Evolutionary conservation across 2,329 filamentous ascomycete genomes (phyloP).

Genomic region (Pseudonectria foliicola): DNA sequence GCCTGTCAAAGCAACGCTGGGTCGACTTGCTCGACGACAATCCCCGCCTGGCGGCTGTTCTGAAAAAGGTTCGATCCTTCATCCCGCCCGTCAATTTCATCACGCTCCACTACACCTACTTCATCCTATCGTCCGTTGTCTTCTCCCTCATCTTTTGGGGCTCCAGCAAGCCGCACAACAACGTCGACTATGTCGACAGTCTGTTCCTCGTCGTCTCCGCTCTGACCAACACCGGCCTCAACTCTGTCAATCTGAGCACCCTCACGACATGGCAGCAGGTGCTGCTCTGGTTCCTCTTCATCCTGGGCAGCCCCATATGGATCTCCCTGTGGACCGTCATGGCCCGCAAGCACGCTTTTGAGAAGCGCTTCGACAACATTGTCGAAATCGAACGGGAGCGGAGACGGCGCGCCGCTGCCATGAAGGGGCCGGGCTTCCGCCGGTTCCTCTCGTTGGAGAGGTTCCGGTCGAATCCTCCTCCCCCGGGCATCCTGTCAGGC

Average conservation of each 20-base stretch:
- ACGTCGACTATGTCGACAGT: slow-evolving; percentile 55
- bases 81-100: slow-evolving; percentile 51
- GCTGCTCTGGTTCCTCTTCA: slow-evolving; percentile 56
- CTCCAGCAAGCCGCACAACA: slow-evolving; percentile 41
- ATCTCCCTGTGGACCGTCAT: slow-evolving; percentile 58
- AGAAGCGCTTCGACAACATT: slow-evolving; percentile 50
- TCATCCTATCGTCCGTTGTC: slow-evolving; percentile 48
- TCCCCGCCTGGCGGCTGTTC: slow-evolving; percentile 6
- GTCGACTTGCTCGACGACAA: slow-evolving; percentile 16
- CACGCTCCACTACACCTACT: slow-evolving; percentile 61
- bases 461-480: slow-evolving; percentile 12
- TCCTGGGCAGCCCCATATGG: slow-evolving; percentile 60
- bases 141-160: slow-evolving; percentile 56
- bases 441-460: slow-evolving; percentile 15
- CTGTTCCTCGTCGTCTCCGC: slow-evolving; percentile 60
- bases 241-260: slow-evolving; percentile 56
- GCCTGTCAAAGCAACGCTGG: slow-evolving; percentile 14
- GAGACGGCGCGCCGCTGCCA: slow-evolving; percentile 11
- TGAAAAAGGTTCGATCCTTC: slow-evolving; percentile 1
- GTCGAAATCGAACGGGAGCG: slow-evolving; percentile 34
- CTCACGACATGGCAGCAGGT: slow-evolving; percentile 63
- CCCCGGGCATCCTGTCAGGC: slow-evolving; percentile 6
- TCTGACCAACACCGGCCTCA: slow-evolving; percentile 61
- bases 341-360: slow-evolving; percentile 54
- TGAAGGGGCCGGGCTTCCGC: slow-evolving; percentile 6